These are phyloP conservation scores for Cladorrhinum samala DNA, from an alignment of 495 filamentous ascomycete genomes.

Conservation along the genomic window DNA sequence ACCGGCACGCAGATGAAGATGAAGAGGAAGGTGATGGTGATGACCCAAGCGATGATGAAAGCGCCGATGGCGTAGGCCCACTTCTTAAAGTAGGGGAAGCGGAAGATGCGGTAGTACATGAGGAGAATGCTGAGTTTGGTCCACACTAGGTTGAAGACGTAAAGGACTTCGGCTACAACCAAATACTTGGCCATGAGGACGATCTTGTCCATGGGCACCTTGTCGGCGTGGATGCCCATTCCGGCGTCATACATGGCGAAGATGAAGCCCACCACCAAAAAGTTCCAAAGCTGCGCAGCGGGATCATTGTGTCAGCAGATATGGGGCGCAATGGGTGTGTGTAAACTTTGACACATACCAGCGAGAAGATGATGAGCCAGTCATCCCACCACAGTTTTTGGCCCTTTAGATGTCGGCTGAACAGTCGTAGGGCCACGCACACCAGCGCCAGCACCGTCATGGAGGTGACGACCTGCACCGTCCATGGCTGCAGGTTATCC, in stretches of 20 bases:
- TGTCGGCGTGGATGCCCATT: slow-evolving; percentile 13
- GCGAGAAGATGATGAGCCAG: slow-evolving; percentile 10
- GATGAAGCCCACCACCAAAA: slow-evolving; percentile 8
- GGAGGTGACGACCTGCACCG: slow-evolving; percentile 3
- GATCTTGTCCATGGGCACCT: slow-evolving; percentile 4
- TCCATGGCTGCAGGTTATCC: slow-evolving; percentile 11
- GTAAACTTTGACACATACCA: neutral
- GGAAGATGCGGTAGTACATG: slow-evolving; percentile 14
- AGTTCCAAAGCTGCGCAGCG: slow-evolving; percentile 4
- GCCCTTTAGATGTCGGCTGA: slow-evolving; percentile 3
- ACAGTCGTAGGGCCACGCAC: neutral
- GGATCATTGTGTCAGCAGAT: neutral
- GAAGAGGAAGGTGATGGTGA: slow-evolving; percentile 7
- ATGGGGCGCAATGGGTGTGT: neutral
- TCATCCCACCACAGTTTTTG: slow-evolving; percentile 13
- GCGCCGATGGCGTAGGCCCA: slow-evolving; percentile 9
- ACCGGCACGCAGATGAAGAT: slow-evolving; percentile 11
- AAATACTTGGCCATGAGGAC: slow-evolving; percentile 10
- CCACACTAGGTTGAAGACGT: slow-evolving; percentile 9
- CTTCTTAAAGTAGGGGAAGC: slow-evolving; percentile 11
- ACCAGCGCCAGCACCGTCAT: neutral
- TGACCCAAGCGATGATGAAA: slow-evolving; percentile 8
- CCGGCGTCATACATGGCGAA: slow-evolving; percentile 9
- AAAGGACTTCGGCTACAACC: slow-evolving; percentile 9
- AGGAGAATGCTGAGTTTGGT: slow-evolving; percentile 7